phyloP scores from a whole-genome alignment of 177 flowering plant species.

The Vitis hybrid region DNA sequence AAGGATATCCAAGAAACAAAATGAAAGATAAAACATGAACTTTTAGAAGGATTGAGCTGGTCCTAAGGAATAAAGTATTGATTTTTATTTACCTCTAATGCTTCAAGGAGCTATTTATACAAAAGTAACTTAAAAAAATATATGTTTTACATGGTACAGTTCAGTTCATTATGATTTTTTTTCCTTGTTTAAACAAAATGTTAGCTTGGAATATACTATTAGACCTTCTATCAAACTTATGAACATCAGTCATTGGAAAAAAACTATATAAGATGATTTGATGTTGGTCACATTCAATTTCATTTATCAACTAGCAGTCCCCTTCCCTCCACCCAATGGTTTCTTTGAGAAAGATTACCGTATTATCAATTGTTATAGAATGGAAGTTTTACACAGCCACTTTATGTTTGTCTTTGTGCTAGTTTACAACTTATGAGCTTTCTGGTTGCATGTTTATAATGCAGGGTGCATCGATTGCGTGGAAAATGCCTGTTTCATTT shows the following conservation, averaged over 20 bases:
- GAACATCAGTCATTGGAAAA: not conserved
- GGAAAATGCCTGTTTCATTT: conserved; percentile 75
- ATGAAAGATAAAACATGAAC: not conserved
- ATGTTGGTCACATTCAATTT: not conserved
- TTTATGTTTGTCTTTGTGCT: not conserved
- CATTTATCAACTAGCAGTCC: not conserved
- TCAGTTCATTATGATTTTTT: too few species aligned
- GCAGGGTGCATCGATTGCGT: conserved; percentile 76
- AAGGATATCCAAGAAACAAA: too few species aligned
- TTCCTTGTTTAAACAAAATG: not conserved
- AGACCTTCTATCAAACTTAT: not conserved
- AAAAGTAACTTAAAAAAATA: not conserved
- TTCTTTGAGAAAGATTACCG: too few species aligned
- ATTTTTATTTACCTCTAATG: not conserved
- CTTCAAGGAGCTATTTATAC: not conserved
- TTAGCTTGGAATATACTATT: not conserved
- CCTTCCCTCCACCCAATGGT: too few species aligned
- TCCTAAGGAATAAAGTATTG: not conserved
- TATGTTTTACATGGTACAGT: too few species aligned
- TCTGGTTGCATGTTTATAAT: conserved; percentile 16
- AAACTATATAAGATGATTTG: not conserved
- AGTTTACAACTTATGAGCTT: not conserved
- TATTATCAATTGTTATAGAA: not conserved
- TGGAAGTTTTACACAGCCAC: not conserved
- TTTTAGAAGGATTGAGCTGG: not conserved